Base-by-base conservation (phyloP, 2,329 filamentous ascomycete species). In the Monilinia laxa region DNA sequence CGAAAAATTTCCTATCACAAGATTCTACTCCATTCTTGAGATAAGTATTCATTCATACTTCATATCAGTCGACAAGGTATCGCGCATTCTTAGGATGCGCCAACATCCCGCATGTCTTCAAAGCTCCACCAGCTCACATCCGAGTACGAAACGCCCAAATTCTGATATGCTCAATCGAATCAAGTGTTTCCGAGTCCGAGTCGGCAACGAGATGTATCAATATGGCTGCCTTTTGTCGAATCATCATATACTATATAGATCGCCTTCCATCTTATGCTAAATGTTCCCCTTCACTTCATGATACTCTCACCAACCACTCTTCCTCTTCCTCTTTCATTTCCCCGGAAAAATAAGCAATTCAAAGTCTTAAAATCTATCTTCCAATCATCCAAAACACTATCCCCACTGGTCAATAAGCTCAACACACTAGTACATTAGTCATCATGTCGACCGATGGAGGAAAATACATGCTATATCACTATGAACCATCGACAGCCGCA, bases 401-500 rank as follows among this genome's bases (percentile, higher is more conserved):
- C 23, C 23, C 9, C n/a, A 20, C 38, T 5, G 11, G 20, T n/a
- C 16, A 51, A 40, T 31, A 18, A 51, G 25, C 45, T 31, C 31
- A 16, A 38, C 38, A 51, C 25, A 35, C 18, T 47, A 10, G 14
- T 20, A 31, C 4, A 25, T 7, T 16, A 18, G 5, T 25, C 20
- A 64, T 47, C 52, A 65, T 65, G 56, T 60, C 64, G 20, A 4
- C 4, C 54, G 16, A 20, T 7, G 64, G 25, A 38, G 56, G 9
- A 28, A 35, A 35, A 25, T 65, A 62, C 25, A 16, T 65, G 16
- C 28, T 66, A 42, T 72, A 70, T 28, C 67, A 67, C 9, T 73
- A 70, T 53, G 51, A 70, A 3, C 70, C 73, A 18, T 73, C 68
- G 2, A 25, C 64, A 1, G 70, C 55, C 16, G 64, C 64, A 14